Percentiles rank a stretch among this genome's conserved stretches.
These are phyloP conservation scores for Berberis thunbergii DNA, from an alignment of 164 flowering plant genomes.

Conservation along the genomic window DNA sequence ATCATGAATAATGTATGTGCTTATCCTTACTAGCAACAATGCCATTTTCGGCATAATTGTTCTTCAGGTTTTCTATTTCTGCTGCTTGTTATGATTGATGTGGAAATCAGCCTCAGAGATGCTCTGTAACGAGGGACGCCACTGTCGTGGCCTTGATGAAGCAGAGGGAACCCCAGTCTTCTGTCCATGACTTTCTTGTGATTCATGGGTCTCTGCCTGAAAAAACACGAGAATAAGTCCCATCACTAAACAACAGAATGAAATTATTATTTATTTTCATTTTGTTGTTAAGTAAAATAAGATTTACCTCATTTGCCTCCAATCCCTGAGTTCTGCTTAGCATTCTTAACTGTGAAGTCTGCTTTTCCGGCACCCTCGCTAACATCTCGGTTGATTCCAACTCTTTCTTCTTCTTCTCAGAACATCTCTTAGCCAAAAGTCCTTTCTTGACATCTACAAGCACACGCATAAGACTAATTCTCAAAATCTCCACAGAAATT, in stretches of 20 bases:
- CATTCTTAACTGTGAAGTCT: slow-evolving; percentile 14
- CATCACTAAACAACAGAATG: neutral
- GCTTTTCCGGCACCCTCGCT: slow-evolving; percentile 7
- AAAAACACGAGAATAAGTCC: neutral
- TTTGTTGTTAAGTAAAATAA: neutral
- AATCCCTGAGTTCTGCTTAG: slow-evolving; percentile 18
- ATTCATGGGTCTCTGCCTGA: slow-evolving; percentile 6
- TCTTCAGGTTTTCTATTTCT: neutral
- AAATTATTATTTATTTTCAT: neutral
- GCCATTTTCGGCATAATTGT: neutral
- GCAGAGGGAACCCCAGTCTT: slow-evolving; percentile 24
- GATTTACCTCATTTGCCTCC: slow-evolving; percentile 23
- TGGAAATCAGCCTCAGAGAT: slow-evolving; percentile 59
- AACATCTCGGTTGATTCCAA: slow-evolving; percentile 12
- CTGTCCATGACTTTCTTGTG: slow-evolving; percentile 39
- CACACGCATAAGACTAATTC: neutral
- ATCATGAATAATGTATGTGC: too few relatives aligned
- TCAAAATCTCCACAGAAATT: neutral
- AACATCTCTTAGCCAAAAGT: slow-evolving; percentile 68
- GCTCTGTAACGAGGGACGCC: slow-evolving; percentile 88
- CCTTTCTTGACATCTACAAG: slow-evolving; percentile 86
- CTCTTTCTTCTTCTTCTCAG: slow-evolving; percentile 45
- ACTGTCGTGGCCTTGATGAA: slow-evolving; percentile 38
- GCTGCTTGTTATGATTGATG: neutral
- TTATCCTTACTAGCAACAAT: neutral